Base-by-base conservation (phyloP, 2,329 filamentous ascomycete genomes). In the Cladosporium sp. region DNA sequence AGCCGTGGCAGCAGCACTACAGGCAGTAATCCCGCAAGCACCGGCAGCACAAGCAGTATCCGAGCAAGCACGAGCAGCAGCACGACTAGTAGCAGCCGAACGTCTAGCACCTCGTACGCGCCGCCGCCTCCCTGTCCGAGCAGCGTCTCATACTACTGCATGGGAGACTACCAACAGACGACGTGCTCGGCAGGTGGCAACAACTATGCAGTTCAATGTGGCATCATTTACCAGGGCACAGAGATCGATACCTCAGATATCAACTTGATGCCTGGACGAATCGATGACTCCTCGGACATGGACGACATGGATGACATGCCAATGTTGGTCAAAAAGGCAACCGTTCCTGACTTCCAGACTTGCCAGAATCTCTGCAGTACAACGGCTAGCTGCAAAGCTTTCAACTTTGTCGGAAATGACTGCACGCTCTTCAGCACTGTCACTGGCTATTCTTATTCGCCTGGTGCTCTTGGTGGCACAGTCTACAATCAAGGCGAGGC, bases 391-490 rank as follows among this genome's bases (percentile, higher is more conserved):
- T 67, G 64, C 40, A 59, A 60, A 6, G 62, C 58, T 1, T 53
- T 61, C 38, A 63, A 64, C 33, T 65, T 61, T 45, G 54, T 60
- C 16, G 55, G 50, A 7, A 59, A 45, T 16, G 53, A 61, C 13
- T 67, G 64, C 46, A 63, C 60, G 1, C 39, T 66, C 7, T 59
- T 66, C 40, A 62, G 60, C 42, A 29, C 53, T 3, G 54, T 65
- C 7, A 61, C 59, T 12, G 62, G 63, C 7, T 56, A 57, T 12
- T 50, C 47, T 6, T 25, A 45, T 13, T 40, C 57, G 9, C 50
- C 56, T 16, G 59, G 58, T 38, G 62, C 56, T 13, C 53, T 60
- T 2, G 59, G 55, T 15, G 59, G 48, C 15, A 30, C 33, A 8
- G 48, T 50, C 3, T 50, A 50, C 27, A 13, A 22, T 6, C 45